Evolutionary conservation across 257 asterid species (phyloP).

Genomic region (Solanum appendiculatum): DNA sequence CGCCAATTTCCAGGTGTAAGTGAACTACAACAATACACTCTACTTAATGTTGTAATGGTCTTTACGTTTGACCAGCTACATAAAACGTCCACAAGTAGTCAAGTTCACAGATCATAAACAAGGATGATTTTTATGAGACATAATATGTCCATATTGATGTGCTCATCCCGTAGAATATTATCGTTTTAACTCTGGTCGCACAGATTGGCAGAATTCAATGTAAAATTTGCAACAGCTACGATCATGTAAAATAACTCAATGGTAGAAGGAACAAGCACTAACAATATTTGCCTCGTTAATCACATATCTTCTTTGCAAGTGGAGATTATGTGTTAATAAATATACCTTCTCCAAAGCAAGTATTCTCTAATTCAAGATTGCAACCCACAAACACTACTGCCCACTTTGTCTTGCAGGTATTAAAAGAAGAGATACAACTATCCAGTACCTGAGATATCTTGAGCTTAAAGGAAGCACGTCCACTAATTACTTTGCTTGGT

Average conservation of each 20-base stretch:
- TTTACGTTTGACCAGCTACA: not conserved
- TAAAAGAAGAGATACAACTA: not conserved
- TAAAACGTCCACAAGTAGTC: not conserved
- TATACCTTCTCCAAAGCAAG: not conserved
- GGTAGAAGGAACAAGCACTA: not conserved
- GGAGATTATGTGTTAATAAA: not conserved
- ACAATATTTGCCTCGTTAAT: not conserved
- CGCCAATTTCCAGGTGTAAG: not conserved
- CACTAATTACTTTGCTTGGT: conserved; percentile 52
- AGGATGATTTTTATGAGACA: not conserved
- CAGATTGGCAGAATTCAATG: not conserved
- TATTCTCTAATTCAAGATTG: not conserved
- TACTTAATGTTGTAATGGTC: not conserved
- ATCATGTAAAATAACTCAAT: not conserved
- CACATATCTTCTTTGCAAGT: not conserved
- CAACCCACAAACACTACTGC: not conserved
- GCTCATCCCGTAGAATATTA: not conserved
- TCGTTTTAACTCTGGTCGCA: not conserved
- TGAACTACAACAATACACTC: not conserved
- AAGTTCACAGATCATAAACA: not conserved
- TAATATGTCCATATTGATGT: not conserved
- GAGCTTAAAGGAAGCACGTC: conserved; percentile 77
- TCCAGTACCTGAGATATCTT: conserved; percentile 70
- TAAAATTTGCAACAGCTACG: not conserved
- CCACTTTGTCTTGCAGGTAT: not conserved